phyloP scores from a whole-genome alignment of 2,329 filamentous ascomycete genomes.

The Xylaria sp. region DNA sequence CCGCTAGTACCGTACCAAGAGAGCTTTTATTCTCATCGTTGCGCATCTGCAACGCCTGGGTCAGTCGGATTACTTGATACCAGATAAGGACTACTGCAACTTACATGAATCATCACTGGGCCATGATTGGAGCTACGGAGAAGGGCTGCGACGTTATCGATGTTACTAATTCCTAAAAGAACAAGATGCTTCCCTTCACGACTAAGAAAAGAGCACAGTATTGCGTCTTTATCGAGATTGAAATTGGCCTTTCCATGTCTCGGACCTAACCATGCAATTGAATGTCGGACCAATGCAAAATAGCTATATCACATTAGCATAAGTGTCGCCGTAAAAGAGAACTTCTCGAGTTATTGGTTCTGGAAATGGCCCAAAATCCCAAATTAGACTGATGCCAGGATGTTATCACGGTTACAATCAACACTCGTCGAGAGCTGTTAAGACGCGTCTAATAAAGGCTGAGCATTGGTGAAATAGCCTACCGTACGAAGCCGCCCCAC shows the following conservation, averaged over 20 bases:
- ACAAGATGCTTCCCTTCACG: slow-evolving; percentile 78
- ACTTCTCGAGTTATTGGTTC: neutral
- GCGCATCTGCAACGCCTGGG: slow-evolving; percentile 55
- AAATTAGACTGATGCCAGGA: neutral
- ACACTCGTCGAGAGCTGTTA: slow-evolving; percentile 15
- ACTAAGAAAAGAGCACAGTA: slow-evolving; percentile 81
- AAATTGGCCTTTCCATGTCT: slow-evolving; percentile 78
- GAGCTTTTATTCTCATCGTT: slow-evolving; percentile 73
- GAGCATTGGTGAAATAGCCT: slow-evolving; percentile 41
- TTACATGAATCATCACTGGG: slow-evolving; percentile 73
- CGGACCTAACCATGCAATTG: slow-evolving; percentile 88
- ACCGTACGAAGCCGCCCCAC: slow-evolving; percentile 65
- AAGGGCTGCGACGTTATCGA: slow-evolving; percentile 74
- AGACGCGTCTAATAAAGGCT: neutral
- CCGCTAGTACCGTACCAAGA: slow-evolving; percentile 72
- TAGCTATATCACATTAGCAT: slow-evolving; percentile 62
- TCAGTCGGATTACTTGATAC: slow-evolving; percentile 26
- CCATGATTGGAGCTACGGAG: slow-evolving; percentile 74
- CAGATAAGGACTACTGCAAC: slow-evolving; percentile 41
- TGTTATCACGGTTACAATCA: slow-evolving; percentile 2
- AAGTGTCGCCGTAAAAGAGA: neutral
- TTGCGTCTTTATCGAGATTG: slow-evolving; percentile 77
- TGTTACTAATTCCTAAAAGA: slow-evolving; percentile 79
- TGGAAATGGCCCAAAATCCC: neutral
- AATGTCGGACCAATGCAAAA: slow-evolving; percentile 83